phyloP scores from a whole-genome alignment of 2,329 filamentous ascomycete species.

The Neoscytalidium dimidiatum region DNA sequence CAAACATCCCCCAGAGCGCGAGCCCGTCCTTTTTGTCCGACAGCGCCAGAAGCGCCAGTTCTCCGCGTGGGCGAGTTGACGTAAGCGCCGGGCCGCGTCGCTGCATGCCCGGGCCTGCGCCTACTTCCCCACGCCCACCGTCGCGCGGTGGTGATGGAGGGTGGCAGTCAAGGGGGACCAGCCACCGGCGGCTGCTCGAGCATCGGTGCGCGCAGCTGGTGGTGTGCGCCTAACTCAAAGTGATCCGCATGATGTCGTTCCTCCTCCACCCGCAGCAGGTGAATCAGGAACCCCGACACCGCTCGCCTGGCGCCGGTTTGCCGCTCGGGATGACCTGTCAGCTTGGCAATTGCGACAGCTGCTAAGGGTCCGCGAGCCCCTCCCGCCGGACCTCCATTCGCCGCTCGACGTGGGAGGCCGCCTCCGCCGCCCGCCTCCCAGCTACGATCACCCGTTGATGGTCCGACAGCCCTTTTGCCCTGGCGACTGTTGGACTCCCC shows the following conservation, averaged over 20 bases:
- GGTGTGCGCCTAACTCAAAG: conserved; percentile 1
- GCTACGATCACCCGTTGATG: conserved; percentile 15
- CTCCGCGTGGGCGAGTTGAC: conserved; percentile 2
- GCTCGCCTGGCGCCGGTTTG: conserved; percentile 11
- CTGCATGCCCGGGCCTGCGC: conserved; percentile 9
- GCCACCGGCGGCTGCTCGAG: conserved; percentile 14
- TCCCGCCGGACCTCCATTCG: conserved; percentile 10
- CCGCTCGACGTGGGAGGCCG: not conserved
- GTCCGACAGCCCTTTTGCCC: not conserved
- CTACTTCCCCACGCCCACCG: conserved; percentile 14
- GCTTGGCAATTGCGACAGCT: conserved; percentile 12
- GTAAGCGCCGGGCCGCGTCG: conserved; percentile 5
- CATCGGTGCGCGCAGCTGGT: not conserved
- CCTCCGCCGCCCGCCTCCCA: not conserved
- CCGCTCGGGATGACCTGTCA: conserved; percentile 7
- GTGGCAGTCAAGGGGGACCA: not conserved
- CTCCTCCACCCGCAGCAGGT: not conserved
- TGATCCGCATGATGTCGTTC: not conserved
- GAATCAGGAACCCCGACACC: conserved; percentile 12
- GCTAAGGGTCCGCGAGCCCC: conserved; percentile 2
- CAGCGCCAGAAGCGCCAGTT: conserved; percentile 14
- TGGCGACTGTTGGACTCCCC: not conserved
- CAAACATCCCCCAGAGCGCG: not conserved
- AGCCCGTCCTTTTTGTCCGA: not conserved
- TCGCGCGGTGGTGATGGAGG: not conserved